Conservation (phyloP, 2,329 filamentous ascomycete species). For the Plectosphaerella plurivora region DNA sequence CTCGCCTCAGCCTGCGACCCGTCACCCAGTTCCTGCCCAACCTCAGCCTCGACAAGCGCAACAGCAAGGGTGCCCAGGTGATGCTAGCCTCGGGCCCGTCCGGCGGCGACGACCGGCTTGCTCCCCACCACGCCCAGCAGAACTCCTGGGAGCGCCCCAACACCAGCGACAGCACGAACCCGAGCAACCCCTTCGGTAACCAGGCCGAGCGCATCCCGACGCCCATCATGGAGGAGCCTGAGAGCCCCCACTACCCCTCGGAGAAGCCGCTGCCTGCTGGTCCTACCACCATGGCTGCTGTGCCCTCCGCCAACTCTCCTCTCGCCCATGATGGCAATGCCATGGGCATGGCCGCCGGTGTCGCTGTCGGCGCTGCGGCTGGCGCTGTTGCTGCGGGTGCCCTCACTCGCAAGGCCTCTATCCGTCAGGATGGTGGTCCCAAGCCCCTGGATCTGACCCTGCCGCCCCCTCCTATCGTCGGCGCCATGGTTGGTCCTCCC, state of each 20-base stretch:
- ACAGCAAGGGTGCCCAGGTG: constrained; percentile 43
- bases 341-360: constrained; percentile 31
- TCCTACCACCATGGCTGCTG: constrained; percentile 11
- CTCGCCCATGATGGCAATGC: background rate
- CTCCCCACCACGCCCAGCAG: constrained; percentile 24
- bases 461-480: constrained; percentile 24
- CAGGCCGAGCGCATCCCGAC: constrained; percentile 47
- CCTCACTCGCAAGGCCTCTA: constrained; percentile 51
- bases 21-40: constrained; percentile 78
- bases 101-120: constrained; percentile 18
- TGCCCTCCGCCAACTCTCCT: constrained; percentile 33
- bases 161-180: constrained; percentile 41
- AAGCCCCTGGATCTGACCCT: constrained; percentile 52
- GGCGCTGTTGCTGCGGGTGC: constrained; percentile 30
- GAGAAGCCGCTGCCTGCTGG: constrained; percentile 15
- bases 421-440: constrained; percentile 46
- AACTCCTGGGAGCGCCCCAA: constrained; percentile 45
- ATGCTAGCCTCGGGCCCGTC: constrained; percentile 24
- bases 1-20: constrained; percentile 80
- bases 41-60: constrained; percentile 46
- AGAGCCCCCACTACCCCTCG: constrained; percentile 29
- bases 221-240: constrained; percentile 33
- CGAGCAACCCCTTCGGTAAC: constrained; percentile 68
- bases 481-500: constrained; percentile 30
- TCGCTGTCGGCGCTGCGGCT: constrained; percentile 17